These are phyloP conservation scores for Litsea cubeba DNA, from an alignment of 164 flowering plant species.

Conservation along the genomic window DNA sequence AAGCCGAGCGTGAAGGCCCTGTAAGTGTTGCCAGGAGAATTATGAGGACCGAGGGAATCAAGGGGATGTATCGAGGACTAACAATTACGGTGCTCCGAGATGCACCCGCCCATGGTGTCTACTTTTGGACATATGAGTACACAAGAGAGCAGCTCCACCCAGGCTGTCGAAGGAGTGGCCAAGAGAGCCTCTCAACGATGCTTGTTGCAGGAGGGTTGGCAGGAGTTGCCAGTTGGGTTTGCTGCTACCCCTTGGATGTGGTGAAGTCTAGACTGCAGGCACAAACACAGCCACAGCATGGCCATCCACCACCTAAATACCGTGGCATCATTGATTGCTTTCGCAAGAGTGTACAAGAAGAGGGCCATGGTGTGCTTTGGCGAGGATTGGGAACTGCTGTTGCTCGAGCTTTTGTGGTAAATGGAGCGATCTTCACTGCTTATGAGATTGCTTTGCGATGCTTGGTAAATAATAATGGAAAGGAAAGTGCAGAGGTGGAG, in stretches of 20 bases:
- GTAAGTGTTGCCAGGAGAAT: slow-evolving; percentile 44
- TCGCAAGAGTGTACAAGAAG: slow-evolving; percentile 53
- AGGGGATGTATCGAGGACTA: slow-evolving; percentile 74
- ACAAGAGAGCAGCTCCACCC: slow-evolving; percentile 73
- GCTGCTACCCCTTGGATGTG: slow-evolving; percentile 85
- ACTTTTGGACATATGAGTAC: slow-evolving; percentile 87
- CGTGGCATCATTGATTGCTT: slow-evolving; percentile 75
- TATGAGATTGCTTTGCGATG: slow-evolving; percentile 70
- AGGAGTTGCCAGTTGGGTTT: slow-evolving; percentile 86
- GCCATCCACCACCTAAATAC: slow-evolving; percentile 32
- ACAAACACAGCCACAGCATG: slow-evolving; percentile 25
- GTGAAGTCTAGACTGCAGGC: slow-evolving; percentile 78
- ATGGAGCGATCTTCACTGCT: slow-evolving; percentile 76
- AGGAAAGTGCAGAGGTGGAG: background rate
- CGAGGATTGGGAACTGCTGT: slow-evolving; percentile 81
- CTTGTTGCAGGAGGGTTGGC: slow-evolving; percentile 85
- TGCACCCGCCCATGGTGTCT: slow-evolving; percentile 70
- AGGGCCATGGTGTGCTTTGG: slow-evolving; percentile 67
- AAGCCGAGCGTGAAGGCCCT: slow-evolving; percentile 37
- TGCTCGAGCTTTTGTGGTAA: slow-evolving; percentile 79
- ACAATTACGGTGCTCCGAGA: slow-evolving; percentile 69
- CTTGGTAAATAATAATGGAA: slow-evolving; percentile 13
- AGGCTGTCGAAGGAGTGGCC: slow-evolving; percentile 66
- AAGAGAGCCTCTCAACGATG: slow-evolving; percentile 68
- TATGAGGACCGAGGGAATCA: slow-evolving; percentile 46